Conservation (phyloP, 225 moss, liverwort and hornwort genomes). For the Physcomitrellopsis africana region DNA sequence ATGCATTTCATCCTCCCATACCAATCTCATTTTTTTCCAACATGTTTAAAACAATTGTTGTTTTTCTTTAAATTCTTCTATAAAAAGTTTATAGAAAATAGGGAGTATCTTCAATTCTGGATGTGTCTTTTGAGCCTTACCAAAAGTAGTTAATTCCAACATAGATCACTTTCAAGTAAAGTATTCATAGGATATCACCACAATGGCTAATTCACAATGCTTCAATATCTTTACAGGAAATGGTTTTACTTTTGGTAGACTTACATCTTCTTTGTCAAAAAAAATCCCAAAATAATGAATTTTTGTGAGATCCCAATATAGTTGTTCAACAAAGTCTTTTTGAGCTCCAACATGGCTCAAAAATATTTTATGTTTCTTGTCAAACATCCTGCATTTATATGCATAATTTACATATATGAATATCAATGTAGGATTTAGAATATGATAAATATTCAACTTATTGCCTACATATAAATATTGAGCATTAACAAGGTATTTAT, state of each 20-base stretch:
- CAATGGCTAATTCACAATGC: conserved; percentile 15
- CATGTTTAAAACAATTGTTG: not conserved
- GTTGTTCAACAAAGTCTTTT: not conserved
- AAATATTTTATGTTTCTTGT: not conserved
- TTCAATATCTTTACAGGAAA: not conserved
- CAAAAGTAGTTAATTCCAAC: conserved; percentile 15
- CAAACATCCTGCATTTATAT: too few species aligned
- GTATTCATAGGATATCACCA: conserved; percentile 8
- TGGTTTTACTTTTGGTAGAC: not conserved
- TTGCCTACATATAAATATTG: too few species aligned
- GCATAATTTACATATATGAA: too few species aligned
- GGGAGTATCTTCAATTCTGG: conserved; percentile 3
- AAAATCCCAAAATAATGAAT: conserved; percentile 4
- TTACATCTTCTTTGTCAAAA: not conserved
- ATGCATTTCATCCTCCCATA: not conserved
- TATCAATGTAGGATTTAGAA: too few species aligned
- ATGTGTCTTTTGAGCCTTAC: not conserved
- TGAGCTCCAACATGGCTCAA: conserved; percentile 18
- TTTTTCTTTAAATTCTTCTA: conserved; percentile 1
- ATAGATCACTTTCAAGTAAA: conserved; percentile 12
- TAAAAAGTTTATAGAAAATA: not conserved
- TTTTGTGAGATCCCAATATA: not conserved
- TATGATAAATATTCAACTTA: too few species aligned
- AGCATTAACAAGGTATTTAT: too few species aligned
- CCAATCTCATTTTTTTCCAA: too few species aligned